A percentile compares a stretch with the other conserved stretches of the same genome.
Conservation (phyloP, 305 asterid genomes). For the Rubia peregrina region DNA sequence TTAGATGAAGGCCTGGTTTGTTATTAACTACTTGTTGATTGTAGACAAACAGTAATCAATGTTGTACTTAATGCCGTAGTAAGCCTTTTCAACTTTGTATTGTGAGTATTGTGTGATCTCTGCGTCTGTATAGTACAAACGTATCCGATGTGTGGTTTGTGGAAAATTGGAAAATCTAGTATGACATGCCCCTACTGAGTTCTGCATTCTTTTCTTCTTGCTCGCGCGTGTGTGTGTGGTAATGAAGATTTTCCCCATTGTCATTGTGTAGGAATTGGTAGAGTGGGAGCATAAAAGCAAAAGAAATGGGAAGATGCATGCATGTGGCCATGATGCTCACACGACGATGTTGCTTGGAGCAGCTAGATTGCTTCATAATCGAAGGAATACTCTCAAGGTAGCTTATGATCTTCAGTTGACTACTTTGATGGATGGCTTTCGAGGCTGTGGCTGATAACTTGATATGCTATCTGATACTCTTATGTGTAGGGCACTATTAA, state of each 20-base stretch:
- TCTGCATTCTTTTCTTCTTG: neutral
- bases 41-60: too few relatives aligned
- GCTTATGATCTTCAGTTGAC: neutral
- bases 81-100: neutral
- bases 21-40: neutral
- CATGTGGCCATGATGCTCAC: constrained; percentile 95
- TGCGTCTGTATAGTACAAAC: neutral
- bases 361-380: constrained; percentile 60
- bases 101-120: neutral
- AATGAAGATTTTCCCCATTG: constrained; percentile 1
- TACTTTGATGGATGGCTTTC: neutral
- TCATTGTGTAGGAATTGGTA: constrained; percentile 55
- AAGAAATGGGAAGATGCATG: constrained; percentile 83
- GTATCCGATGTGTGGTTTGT: neutral
- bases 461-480: constrained; percentile 1
- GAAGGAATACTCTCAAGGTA: constrained; percentile 62
- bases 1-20: neutral
- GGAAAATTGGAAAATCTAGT: neutral
- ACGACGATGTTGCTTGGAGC: constrained; percentile 92
- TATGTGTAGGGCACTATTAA: constrained; percentile 65
- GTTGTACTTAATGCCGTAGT: neutral
- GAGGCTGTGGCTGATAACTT: neutral
- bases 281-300: constrained; percentile 94
- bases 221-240: neutral
- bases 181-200: neutral